Evolutionary conservation across 2,329 filamentous ascomycete genomes (phyloP), one percentile per base, ranked within the genome.

Genomic region (Achaetomium macrosporum): DNA sequence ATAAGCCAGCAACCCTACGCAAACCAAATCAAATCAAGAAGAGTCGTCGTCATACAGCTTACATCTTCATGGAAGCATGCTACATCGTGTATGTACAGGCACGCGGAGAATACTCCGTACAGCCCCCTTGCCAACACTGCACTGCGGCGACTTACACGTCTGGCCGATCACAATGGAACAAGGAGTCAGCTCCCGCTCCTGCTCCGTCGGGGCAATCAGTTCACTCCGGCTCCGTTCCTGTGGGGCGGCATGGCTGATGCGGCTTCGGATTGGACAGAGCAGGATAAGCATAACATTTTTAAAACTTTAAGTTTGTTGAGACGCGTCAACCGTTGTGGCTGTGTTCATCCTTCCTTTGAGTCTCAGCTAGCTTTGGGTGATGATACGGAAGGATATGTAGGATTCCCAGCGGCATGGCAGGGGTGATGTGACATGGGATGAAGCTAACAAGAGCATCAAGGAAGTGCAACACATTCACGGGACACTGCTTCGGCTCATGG

Each of bases 171-270:
- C 31, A 25, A 42, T 31, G 47, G 42, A 44, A 11, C 36, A 15
- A 30, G 16, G 15, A 30, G 13, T 37, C 19, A 33, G 20, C n/a
- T 8, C 36, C 30, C 17, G 9, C 36, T 53, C 54, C 51, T 25
- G 43, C 50, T 52, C 50, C 50, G 53, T 39, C 53, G 57, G 57
- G 49, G 41, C 19, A 31, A 46, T 10, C 10, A 15, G 17, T 36
- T 49, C 9, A 11, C 50, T 57, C 58, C 58, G 58, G 41, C 58
- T 60, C 56, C 58, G 58, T 51, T 53, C 54, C 51, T 57, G 48
- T 49, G 53, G 39, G 48, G 15, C 35, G 4, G 3, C 10, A 3
- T 37, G 12, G 17, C 12, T 6, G 7, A 6, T 3, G 10, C 2
- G 13, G 6, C 41, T 31, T 35, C n/a, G 17, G 43, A 46, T 45